Conservation (phyloP, 257 asterid genomes). For the Solanum dulcamara region DNA sequence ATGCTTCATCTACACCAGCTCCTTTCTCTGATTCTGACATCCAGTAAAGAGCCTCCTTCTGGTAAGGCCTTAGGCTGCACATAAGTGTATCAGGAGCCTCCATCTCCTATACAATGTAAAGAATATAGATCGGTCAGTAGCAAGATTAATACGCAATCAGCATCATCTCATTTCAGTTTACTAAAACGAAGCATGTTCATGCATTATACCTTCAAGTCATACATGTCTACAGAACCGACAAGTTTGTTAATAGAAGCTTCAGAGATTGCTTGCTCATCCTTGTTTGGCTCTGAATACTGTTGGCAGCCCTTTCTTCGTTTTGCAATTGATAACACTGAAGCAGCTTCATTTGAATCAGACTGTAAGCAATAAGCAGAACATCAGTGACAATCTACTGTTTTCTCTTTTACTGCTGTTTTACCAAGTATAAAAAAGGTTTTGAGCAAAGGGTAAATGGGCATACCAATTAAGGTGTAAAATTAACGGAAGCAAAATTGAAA, state of each 20-base stretch:
- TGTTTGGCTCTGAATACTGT: conserved; percentile 20
- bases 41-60: conserved; percentile 85
- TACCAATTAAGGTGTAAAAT: not conserved
- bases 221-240: conserved; percentile 74
- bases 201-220: conserved; percentile 52
- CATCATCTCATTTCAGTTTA: not conserved
- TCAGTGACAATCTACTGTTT: not conserved
- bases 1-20: conserved; percentile 40
- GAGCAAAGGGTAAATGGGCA: not conserved
- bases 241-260: conserved; percentile 68
- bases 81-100: conserved; percentile 54
- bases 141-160: not conserved
- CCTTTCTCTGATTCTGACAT: conserved; percentile 69
- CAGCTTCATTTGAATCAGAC: conserved; percentile 29
- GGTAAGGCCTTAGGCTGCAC: conserved; percentile 70
- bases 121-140: not conserved
- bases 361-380: conserved; percentile 9
- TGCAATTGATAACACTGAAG: conserved; percentile 21
- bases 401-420: not conserved
- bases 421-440: not conserved
- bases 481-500: not conserved
- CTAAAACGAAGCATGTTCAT: not conserved
- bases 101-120: conserved; percentile 46
- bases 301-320: conserved; percentile 46
- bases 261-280: conserved; percentile 46